These are phyloP conservation scores for Thamnidium elegans DNA, from an alignment of 192 early-diverging fungal species.

Conservation along the genomic window DNA sequence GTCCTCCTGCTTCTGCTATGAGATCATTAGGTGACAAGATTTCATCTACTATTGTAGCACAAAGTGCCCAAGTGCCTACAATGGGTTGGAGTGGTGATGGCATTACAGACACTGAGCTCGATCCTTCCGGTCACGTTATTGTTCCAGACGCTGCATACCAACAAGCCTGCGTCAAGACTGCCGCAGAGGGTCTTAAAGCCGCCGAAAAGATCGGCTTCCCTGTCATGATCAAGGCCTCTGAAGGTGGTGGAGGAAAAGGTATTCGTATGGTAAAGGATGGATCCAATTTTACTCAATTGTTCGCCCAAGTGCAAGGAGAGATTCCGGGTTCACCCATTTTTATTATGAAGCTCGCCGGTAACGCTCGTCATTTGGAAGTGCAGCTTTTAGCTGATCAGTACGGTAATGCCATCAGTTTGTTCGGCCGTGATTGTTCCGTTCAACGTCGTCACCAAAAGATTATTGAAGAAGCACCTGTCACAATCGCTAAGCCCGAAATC, in stretches of 20 bases:
- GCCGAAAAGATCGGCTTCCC: conserved; percentile 93
- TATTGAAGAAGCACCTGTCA: conserved; percentile 96
- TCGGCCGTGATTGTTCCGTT: conserved; percentile 97
- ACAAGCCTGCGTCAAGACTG: conserved; percentile 79
- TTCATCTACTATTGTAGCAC: conserved; percentile 98
- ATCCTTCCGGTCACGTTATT: conserved; percentile 69
- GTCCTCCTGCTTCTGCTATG: conserved; percentile 96
- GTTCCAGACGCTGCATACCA: conserved; percentile 83
- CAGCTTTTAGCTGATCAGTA: conserved; percentile 95
- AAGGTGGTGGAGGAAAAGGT: conserved; percentile 98
- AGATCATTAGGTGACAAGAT: conserved; percentile 99
- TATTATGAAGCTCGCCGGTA: conserved; percentile 96
- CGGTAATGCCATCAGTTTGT: conserved; percentile 97
- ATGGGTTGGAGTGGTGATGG: conserved; percentile 94
- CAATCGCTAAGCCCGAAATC: conserved; percentile 71
- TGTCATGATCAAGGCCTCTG: conserved; percentile 98
- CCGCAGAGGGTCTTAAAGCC: conserved; percentile 80
- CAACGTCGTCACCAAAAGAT: conserved; percentile 99
- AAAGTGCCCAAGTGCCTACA: conserved; percentile 94
- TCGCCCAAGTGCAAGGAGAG: conserved; percentile 89
- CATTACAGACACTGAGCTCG: conserved; percentile 66
- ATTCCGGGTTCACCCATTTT: conserved; percentile 97
- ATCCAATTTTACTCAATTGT: conserved; percentile 70
- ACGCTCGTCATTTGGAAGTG: conserved; percentile 95
- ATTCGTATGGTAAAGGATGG: conserved; percentile 89